phyloP scores from a whole-genome alignment of 257 asterid species.

The Nicotiana noctiflora region DNA sequence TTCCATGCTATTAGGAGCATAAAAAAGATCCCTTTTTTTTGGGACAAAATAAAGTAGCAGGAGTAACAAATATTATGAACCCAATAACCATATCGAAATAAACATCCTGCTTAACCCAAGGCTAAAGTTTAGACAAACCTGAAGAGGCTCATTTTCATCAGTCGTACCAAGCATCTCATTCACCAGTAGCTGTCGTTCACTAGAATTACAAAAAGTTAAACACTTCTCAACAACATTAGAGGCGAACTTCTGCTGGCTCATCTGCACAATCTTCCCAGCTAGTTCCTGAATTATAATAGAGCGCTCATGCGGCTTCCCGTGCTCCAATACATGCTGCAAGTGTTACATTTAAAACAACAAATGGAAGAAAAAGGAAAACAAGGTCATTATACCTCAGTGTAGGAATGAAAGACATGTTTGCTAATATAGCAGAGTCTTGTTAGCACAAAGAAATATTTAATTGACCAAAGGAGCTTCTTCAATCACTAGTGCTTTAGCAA shows the following conservation, averaged over 20 bases:
- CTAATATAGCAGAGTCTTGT: background rate
- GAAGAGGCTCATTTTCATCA: conserved; percentile 31
- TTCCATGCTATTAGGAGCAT: no score
- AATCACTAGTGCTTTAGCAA: background rate
- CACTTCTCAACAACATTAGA: conserved; percentile 29
- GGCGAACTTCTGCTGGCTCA: conserved; percentile 32
- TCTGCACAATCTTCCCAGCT: conserved; percentile 28
- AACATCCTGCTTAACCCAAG: background rate
- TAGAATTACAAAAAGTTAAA: conserved; percentile 21
- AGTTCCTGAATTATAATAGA: conserved; percentile 23
- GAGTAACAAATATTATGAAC: background rate
- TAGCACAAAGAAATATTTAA: background rate
- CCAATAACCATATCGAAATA: conserved; percentile 1
- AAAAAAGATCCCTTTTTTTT: no score
- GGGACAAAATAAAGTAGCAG: no score
- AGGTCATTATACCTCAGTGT: background rate
- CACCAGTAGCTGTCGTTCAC: conserved; percentile 25
- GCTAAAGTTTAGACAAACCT: conserved; percentile 10
- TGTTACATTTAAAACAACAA: background rate
- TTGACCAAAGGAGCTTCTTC: background rate
- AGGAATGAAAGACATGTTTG: background rate
- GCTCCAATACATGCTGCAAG: conserved; percentile 34
- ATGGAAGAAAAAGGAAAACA: background rate
- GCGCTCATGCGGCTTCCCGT: conserved; percentile 25
- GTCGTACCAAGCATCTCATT: conserved; percentile 30